Evolutionary conservation across 2,329 filamentous ascomycete species (phyloP).

Genomic region (Microdochium trichocladiopsis): DNA sequence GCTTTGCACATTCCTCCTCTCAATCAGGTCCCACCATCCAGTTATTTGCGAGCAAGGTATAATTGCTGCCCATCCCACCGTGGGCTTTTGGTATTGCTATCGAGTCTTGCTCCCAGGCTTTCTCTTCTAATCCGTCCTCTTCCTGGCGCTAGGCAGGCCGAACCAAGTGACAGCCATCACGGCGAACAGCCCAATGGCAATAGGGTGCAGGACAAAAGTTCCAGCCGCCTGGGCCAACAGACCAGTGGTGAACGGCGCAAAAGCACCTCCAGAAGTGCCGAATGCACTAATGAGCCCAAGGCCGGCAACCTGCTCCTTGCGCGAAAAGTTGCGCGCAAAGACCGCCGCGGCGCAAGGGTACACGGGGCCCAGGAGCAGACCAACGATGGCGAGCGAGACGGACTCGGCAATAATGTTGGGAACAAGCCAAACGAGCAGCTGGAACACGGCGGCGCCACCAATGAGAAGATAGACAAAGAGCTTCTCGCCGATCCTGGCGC

Average conservation of each 20-base stretch:
- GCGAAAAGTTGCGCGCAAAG: conserved; percentile 53
- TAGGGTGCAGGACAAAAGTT: conserved; percentile 59
- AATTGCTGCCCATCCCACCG: too few species aligned
- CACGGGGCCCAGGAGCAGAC: conserved; percentile 69
- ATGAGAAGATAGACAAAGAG: conserved; percentile 58
- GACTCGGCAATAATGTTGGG: conserved; percentile 68
- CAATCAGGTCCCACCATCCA: too few species aligned
- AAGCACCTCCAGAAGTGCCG: conserved; percentile 61
- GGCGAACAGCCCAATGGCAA: conserved; percentile 58
- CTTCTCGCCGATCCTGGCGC: conserved; percentile 64
- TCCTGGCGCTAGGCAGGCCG: conserved; percentile 45
- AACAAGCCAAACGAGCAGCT: conserved; percentile 72
- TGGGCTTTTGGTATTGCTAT: not conserved
- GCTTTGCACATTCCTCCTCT: too few species aligned
- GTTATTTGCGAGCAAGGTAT: too few species aligned
- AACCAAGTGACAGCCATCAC: conserved; percentile 63
- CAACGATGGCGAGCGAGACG: conserved; percentile 62
- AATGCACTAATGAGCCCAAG: conserved; percentile 64
- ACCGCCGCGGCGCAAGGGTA: conserved; percentile 67
- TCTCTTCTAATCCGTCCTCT: conserved; percentile 48
- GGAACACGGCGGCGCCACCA: conserved; percentile 55
- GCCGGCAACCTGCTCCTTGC: conserved; percentile 52
- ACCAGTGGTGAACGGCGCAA: conserved; percentile 60
- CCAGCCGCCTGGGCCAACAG: conserved; percentile 54
- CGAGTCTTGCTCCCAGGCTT: not conserved